These are phyloP conservation scores for Epichloe gansuensis DNA, from an alignment of 2,329 filamentous ascomycete genomes.

Conservation along the genomic window DNA sequence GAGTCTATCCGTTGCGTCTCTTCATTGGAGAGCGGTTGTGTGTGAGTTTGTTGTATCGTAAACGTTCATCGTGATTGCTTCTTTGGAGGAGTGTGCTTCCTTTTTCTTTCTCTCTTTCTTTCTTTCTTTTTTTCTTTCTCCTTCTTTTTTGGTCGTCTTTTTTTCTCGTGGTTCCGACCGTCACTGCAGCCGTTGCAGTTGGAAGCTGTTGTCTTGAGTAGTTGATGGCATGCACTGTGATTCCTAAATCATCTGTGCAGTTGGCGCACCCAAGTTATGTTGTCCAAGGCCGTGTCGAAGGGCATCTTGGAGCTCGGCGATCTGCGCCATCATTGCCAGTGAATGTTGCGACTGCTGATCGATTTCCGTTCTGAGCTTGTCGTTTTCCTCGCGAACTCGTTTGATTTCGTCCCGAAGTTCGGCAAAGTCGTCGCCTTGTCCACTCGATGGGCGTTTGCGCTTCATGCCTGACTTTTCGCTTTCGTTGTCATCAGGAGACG, in stretches of 20 bases:
- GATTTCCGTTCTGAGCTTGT: conserved; percentile 40
- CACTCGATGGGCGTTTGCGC: conserved; percentile 30
- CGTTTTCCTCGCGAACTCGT: conserved; percentile 51
- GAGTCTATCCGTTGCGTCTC: conserved; percentile 3
- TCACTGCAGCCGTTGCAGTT: neutral
- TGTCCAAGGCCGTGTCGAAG: conserved; percentile 23
- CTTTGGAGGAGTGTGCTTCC: neutral
- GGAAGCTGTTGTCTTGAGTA: neutral
- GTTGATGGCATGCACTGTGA: neutral
- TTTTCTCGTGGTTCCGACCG: neutral
- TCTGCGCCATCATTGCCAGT: conserved; percentile 35
- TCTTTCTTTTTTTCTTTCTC: neutral
- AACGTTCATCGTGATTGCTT: neutral
- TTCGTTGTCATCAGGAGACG: conserved; percentile 34
- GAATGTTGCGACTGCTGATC: conserved; percentile 35
- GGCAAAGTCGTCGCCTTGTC: conserved; percentile 32
- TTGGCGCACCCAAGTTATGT: conserved; percentile 23
- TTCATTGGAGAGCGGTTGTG: neutral
- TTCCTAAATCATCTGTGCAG: conserved; percentile 28
- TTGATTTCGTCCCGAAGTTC: conserved; percentile 54
- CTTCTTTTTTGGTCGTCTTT: neutral
- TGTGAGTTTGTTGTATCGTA: neutral
- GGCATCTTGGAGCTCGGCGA: conserved; percentile 31
- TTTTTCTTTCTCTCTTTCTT: neutral
- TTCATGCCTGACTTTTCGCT: conserved; percentile 33